phyloP scores from a whole-genome alignment of 2,329 filamentous ascomycete genomes.

The Capronia coronata region DNA sequence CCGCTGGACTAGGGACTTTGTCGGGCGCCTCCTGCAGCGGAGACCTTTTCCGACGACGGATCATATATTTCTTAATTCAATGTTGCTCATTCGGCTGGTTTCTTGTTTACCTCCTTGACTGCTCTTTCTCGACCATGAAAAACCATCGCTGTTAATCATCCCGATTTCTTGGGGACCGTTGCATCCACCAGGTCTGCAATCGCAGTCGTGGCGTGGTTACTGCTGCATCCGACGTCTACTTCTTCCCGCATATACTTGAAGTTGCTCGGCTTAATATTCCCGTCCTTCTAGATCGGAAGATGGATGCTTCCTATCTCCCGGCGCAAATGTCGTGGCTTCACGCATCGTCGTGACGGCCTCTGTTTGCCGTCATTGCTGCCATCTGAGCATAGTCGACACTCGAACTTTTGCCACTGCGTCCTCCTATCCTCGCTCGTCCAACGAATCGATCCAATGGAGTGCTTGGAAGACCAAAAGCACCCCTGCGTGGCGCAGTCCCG shows the following conservation, averaged over 20 bases:
- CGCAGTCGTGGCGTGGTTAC: no score
- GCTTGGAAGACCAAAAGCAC: not conserved
- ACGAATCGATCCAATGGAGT: not conserved
- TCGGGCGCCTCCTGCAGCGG: not conserved
- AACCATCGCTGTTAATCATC: not conserved
- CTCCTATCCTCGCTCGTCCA: not conserved
- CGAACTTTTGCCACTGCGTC: no score
- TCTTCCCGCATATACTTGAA: no score
- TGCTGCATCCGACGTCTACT: no score
- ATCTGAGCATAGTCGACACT: not conserved
- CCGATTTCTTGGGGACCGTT: not conserved
- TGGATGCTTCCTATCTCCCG: no score
- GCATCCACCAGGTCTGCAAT: no score
- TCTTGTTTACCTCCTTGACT: not conserved
- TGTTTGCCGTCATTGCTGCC: not conserved
- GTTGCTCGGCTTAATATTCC: no score
- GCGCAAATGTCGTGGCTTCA: not conserved
- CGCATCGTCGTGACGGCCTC: not conserved
- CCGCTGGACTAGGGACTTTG: no score
- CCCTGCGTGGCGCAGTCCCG: not conserved
- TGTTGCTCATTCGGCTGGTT: not conserved
- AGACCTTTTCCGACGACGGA: not conserved
- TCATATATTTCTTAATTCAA: not conserved
- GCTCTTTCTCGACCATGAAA: not conserved
- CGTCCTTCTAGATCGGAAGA: no score